Evolutionary conservation across 2,329 filamentous ascomycete species (phyloP).

Genomic region (Alternaria viburni): DNA sequence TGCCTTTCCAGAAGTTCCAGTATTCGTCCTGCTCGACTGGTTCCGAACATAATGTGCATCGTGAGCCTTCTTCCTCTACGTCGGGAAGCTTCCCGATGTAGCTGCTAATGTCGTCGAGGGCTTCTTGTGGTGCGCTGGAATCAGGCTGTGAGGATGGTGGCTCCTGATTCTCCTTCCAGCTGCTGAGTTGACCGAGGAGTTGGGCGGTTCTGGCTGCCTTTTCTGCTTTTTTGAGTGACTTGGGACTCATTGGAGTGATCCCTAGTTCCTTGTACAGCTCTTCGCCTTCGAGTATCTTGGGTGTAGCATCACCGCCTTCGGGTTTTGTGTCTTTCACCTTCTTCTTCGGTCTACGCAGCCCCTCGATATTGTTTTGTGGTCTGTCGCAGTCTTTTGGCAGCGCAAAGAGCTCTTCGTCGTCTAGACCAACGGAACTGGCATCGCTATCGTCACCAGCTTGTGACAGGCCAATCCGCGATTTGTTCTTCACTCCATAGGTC

Average conservation of each 20-base stretch:
- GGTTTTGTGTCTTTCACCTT: slow-evolving; percentile 3
- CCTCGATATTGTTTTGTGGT: neutral
- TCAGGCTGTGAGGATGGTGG: slow-evolving; percentile 21
- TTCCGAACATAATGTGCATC: slow-evolving; percentile 72
- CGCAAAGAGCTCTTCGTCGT: slow-evolving; percentile 4
- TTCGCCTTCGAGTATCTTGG: neutral
- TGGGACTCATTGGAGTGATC: neutral
- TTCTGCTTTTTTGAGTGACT: neutral
- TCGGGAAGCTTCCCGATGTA: slow-evolving; percentile 25
- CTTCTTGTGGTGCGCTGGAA: slow-evolving; percentile 23
- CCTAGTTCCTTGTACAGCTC: slow-evolving; percentile 3
- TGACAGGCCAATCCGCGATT: neutral
- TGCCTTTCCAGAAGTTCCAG: slow-evolving; percentile 48
- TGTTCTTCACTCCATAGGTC: neutral
- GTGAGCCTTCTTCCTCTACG: slow-evolving; percentile 24
- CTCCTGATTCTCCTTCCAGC: slow-evolving; percentile 19
- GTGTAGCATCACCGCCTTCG: neutral
- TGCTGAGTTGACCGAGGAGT: slow-evolving; percentile 23
- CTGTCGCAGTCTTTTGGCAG: neutral
- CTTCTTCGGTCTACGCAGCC: slow-evolving; percentile 5
- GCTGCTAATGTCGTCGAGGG: slow-evolving; percentile 20
- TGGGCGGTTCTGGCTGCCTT: slow-evolving; percentile 12
- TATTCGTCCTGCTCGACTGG: slow-evolving; percentile 63
- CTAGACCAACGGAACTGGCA: slow-evolving; percentile 8
- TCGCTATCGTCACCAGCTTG: slow-evolving; percentile 1